A percentile compares a stretch with the other conserved stretches of the same genome.
These are phyloP conservation scores for Chytriomyces sp. DNA, from an alignment of 192 early-diverging fungal species.

Conservation along the genomic window DNA sequence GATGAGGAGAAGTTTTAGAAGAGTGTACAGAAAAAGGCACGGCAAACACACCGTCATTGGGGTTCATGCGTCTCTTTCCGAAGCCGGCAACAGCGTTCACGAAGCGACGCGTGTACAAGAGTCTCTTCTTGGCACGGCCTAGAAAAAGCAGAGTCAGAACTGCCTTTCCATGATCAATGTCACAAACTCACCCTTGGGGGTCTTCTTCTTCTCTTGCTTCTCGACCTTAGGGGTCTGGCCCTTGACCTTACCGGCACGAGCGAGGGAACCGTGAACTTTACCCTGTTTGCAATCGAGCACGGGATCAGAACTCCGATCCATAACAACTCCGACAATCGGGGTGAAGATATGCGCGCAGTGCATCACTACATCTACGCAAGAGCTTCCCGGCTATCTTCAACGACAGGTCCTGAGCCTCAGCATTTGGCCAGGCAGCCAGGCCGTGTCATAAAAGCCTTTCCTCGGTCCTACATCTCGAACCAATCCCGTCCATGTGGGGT, in stretches of 20 bases:
- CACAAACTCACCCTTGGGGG: slow-evolving; percentile 60
- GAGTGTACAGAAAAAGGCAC: background rate
- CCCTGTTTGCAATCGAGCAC: slow-evolving; percentile 68
- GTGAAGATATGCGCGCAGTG: background rate
- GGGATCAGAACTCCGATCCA: background rate
- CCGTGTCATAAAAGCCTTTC: no score
- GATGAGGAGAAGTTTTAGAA: background rate
- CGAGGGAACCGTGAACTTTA: slow-evolving; percentile 99
- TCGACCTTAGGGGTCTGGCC: slow-evolving; percentile 98
- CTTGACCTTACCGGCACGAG: slow-evolving; percentile 99
- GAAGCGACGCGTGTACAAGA: slow-evolving; percentile 96
- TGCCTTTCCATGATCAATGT: background rate
- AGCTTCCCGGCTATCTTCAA: no score
- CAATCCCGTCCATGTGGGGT: no score
- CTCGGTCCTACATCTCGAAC: no score
- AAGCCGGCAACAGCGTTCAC: slow-evolving; percentile 86
- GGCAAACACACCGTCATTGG: slow-evolving; percentile 18
- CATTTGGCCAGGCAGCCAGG: no score
- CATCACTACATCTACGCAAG: no score
- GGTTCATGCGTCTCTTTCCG: slow-evolving; percentile 79
- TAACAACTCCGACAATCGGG: background rate
- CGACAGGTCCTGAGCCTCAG: no score
- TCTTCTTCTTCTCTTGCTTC: slow-evolving; percentile 96
- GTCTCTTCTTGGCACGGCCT: slow-evolving; percentile 96
- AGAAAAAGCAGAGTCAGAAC: slow-evolving; percentile 4